Conservation (phyloP, 2,329 filamentous ascomycete genomes). For the Hypoxylon sp. region DNA sequence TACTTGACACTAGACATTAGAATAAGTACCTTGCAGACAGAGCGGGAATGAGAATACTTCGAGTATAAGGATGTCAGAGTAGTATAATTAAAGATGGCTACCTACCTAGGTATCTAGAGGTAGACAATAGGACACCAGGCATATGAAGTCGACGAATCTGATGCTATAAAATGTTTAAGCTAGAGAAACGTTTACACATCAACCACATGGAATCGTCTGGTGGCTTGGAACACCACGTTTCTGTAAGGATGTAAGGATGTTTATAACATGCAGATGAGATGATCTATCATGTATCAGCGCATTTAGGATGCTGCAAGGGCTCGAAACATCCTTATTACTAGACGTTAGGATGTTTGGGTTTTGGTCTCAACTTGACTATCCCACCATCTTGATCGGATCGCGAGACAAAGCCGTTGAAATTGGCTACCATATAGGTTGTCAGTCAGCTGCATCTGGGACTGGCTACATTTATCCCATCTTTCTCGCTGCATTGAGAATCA, state of each 20-base stretch:
- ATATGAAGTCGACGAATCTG: no score
- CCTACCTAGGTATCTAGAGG: no score
- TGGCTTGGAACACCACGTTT: constrained; percentile 40
- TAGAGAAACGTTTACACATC: constrained; percentile 15
- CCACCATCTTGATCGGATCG: constrained; percentile 16
- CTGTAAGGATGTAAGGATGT: constrained; percentile 37
- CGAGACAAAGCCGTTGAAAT: constrained; percentile 34
- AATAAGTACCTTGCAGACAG: no score
- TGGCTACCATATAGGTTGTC: no score
- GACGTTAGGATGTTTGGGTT: constrained; percentile 29
- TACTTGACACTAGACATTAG: no score
- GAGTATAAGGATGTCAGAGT: no score
- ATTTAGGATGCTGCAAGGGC: constrained; percentile 35
- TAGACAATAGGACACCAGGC: no score
- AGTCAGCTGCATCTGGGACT: no score
- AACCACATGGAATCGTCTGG: constrained; percentile 16
- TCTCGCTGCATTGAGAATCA: constrained; percentile 11
- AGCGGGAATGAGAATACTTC: no score
- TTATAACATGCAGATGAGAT: constrained; percentile 27
- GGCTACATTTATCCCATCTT: no score
- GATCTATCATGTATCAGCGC: constrained; percentile 35
- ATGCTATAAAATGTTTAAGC: no score
- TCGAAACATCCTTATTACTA: constrained; percentile 35
- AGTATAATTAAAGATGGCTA: no score
- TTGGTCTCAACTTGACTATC: constrained; percentile 33